Base-by-base conservation (phyloP, 768 basidiomycete species). In the Mycena rebaudengoi region DNA sequence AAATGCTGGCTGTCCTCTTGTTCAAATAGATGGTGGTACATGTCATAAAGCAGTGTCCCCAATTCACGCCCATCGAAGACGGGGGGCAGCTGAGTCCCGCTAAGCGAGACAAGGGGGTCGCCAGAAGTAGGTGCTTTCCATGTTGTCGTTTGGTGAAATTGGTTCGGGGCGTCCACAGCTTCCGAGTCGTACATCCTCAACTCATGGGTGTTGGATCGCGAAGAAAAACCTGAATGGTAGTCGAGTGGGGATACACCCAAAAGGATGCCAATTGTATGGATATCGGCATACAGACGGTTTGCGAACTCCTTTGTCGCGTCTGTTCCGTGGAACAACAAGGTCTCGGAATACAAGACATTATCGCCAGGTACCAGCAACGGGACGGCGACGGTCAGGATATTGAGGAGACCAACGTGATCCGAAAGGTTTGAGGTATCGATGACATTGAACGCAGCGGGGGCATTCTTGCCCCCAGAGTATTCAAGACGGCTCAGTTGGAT, bases 371-470 rank as follows among this genome's bases (percentile, higher is more conserved):
- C 48, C 5, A 85, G 72, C 7, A 86, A 67, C 2, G 83, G 84
- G 1, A 76, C 57, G 0, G 79, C 67, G 4, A 73, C 72, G 30
- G 78, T 51, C 5, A 86, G 68, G 40, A 85, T 54, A 53, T 86
- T 86, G 20, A 86, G 61, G 12, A 84, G 69, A 0, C 84, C 85
- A n/a, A 82, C 28, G 65, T 83, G 82, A 66, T 86, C 85, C 1
- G 72, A 64, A 26, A 86, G 72, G 60, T 86, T 85, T 20, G 84
- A 85, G 0, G 85, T 81, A 32, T 86, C 83, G 33, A 86, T 81
- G 54, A 83, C 75, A 60, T 81, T 74, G 66, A 85, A 86, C 2
- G 58, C 45, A 10, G 71, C 32, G 1, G 84, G 83, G 2, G 80
- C 52, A 25, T 43, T n/a, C 14, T n/a, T 29, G n/a, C n/a, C n/a